Conservation (phyloP, 1,284 basidiomycete species). For the Inonotus hispidus region DNA sequence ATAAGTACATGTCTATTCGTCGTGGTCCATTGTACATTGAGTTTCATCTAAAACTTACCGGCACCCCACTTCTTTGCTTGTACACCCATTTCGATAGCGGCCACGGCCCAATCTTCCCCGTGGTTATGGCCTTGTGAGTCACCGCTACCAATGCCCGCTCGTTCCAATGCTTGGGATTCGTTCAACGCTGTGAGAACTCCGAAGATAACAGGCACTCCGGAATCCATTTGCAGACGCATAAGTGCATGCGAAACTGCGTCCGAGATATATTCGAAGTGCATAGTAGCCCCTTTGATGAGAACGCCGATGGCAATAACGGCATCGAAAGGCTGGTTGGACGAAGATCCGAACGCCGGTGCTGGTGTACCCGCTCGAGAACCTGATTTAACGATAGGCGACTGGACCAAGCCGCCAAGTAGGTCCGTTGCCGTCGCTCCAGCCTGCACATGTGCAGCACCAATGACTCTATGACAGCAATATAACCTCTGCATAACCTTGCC, state of each 20-base stretch:
- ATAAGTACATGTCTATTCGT: neutral
- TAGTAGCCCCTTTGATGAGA: conserved; percentile 94
- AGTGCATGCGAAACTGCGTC: conserved; percentile 89
- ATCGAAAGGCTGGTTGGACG: conserved; percentile 73
- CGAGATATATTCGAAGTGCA: conserved; percentile 99
- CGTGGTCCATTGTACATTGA: conserved; percentile 7
- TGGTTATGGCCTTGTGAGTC: conserved; percentile 81
- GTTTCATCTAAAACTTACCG: conserved; percentile 51
- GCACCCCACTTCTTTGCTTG: conserved; percentile 70
- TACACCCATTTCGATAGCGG: conserved; percentile 89
- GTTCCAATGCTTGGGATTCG: conserved; percentile 91
- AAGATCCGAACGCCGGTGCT: conserved; percentile 29
- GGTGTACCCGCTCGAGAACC: conserved; percentile 47
- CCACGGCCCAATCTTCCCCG: conserved; percentile 93
- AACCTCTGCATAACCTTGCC: neutral
- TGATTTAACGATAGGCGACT: conserved; percentile 35
- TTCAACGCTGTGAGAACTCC: conserved; percentile 92
- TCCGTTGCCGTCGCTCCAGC: conserved; percentile 68
- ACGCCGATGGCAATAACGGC: conserved; percentile 96
- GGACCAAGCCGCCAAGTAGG: conserved; percentile 68
- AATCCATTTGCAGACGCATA: conserved; percentile 92
- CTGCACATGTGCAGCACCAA: conserved; percentile 81
- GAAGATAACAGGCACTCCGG: conserved; percentile 93
- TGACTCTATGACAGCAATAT: conserved; percentile 47
- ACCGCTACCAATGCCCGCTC: conserved; percentile 77